Evolutionary conservation across 805 yeast genomes (phyloP).

Genomic region (Candida corydali): DNA sequence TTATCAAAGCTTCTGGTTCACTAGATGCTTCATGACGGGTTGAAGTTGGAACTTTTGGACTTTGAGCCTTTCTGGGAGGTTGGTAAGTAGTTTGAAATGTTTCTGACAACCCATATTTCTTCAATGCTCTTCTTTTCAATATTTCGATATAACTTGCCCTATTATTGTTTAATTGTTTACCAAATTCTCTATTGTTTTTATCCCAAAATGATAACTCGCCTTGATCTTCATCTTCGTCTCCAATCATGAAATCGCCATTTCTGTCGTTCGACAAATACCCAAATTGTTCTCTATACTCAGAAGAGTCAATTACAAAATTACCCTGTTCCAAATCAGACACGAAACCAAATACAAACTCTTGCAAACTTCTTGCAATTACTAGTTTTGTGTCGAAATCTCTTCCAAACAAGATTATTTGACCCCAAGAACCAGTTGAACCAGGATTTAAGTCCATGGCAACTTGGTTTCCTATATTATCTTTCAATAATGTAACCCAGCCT

Average conservation of each 20-base stretch:
- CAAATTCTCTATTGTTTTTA: conserved; percentile 33
- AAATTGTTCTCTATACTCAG: conserved; percentile 24
- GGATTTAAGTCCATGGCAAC: conserved; percentile 40
- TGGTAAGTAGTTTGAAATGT: conserved; percentile 34
- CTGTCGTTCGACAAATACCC: conserved; percentile 37
- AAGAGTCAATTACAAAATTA: conserved; percentile 36
- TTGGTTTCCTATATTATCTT: conserved; percentile 41
- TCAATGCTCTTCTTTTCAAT: conserved; percentile 38
- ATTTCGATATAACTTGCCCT: conserved; percentile 39
- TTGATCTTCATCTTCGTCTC: conserved; percentile 43
- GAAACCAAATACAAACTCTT: conserved; percentile 36
- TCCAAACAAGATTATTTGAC: conserved; percentile 42
- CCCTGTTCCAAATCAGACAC: conserved; percentile 40
- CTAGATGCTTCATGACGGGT: no score
- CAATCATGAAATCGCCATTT: conserved; percentile 38
- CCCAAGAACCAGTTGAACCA: conserved; percentile 36
- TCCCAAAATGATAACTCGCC: conserved; percentile 40
- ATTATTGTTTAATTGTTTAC: conserved; percentile 22
- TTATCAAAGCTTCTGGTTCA: no score
- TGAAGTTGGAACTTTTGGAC: no score
- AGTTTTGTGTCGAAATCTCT: conserved; percentile 43
- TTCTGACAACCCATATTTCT: conserved; percentile 35
- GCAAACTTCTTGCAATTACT: conserved; percentile 33
- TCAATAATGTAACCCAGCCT: conserved; percentile 40
- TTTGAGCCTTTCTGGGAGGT: conserved; percentile 34